A percentile compares a stretch with the other conserved stretches of the same genome.
These are phyloP conservation scores for Ophiostoma piceae DNA, from an alignment of 2,329 filamentous ascomycete species.

Conservation along the genomic window DNA sequence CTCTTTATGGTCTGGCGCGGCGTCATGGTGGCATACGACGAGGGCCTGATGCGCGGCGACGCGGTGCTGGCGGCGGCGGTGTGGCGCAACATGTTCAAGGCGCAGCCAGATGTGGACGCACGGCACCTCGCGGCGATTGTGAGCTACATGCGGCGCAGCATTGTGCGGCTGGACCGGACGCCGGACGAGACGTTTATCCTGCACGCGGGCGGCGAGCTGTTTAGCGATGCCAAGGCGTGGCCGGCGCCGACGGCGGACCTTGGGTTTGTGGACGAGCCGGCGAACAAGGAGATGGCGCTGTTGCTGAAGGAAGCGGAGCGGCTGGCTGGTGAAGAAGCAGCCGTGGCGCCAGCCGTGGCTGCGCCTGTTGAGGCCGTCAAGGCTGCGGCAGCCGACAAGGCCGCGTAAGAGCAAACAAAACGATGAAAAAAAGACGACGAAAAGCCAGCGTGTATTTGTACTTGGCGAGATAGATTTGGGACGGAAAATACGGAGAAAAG, in stretches of 20 bases:
- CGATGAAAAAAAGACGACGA: not conserved
- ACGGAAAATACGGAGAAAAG: not conserved
- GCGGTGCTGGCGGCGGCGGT: constrained; percentile 73
- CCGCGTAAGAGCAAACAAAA: not conserved
- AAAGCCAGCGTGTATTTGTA: constrained; percentile 6
- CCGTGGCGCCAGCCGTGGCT: not conserved
- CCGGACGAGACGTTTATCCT: constrained; percentile 41
- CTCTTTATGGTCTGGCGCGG: constrained; percentile 92
- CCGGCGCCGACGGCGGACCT: constrained; percentile 36
- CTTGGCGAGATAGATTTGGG: not conserved
- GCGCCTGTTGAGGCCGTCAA: not conserved
- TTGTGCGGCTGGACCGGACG: constrained; percentile 47
- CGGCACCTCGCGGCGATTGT: constrained; percentile 50
- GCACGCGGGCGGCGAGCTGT: constrained; percentile 35
- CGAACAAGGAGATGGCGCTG: constrained; percentile 36
- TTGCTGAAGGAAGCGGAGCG: constrained; percentile 29
- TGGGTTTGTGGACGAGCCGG: constrained; percentile 39
- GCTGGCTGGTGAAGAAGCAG: not conserved
- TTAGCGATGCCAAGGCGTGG: constrained; percentile 36
- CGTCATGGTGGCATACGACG: constrained; percentile 75
- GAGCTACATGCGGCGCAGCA: constrained; percentile 49
- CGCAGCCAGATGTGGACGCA: constrained; percentile 47
- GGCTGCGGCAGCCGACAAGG: not conserved
- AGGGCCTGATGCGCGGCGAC: constrained; percentile 71
- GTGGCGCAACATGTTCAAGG: constrained; percentile 92